Base-by-base conservation (phyloP, 495 filamentous ascomycete genomes). In the Extremus antarcticus region DNA sequence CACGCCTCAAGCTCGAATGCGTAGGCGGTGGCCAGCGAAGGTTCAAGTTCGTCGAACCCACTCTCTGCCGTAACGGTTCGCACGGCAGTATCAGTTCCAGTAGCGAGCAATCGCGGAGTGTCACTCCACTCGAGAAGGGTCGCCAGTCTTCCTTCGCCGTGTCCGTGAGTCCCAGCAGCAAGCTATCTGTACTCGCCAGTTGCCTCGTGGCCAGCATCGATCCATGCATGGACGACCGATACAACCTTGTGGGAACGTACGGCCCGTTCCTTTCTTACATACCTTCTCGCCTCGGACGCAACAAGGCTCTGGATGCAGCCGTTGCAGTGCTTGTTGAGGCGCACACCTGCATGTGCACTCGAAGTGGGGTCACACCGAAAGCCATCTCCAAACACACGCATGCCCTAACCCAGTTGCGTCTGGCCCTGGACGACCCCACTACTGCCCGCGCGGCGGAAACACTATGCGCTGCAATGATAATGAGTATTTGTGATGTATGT, bases 221-320 rank as follows among this genome's bases (percentile, higher is more conserved):
- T 4, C 41, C 41, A 9, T 7, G 7, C 16, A 17, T 21, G 8
- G 41, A 21, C 41, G 16, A 45, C 41, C 41, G 41, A 8, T 61
- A 43, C 24, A 47, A 48, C 25, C 23, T 58, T 15, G 16, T 43
- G 2, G 52, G 19, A 3, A 38, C 19, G 9, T 62, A 62, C 23
- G 59, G 59, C 4, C 15, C 17, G 1, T 62, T 54, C 48, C 35
- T 58, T 16, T n/a, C 32, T 2, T 48, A 58, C 10, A 47, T 62
- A 13, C 55, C 55, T 1, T 8, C 25, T 9, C 56, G 41, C 11
- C 29, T 62, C 1, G 59, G 59, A 13, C 24, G 16, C 10, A 62
- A 58, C 47, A 23, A 25, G 19, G 59, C 55, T 3, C 51, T 62
- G 11, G 59, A 62, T 51, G 55, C 59, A n/a, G 41, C 59, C 17